Evolutionary conservation across 179 eudicot species (phyloP).

Genomic region (Corrigiola litoralis): DNA sequence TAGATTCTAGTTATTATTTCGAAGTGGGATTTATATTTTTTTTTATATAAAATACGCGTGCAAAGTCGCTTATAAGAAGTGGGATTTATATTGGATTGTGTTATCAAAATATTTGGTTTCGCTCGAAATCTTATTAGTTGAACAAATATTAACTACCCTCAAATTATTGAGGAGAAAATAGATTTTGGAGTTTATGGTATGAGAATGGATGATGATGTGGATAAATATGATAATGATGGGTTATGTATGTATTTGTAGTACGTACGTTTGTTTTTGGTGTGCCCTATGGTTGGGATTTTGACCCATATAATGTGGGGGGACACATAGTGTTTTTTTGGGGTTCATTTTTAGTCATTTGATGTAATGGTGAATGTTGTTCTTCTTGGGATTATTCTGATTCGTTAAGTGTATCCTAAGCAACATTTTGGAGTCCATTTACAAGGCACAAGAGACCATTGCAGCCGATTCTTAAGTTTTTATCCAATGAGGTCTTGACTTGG

Average conservation of each 20-base stretch:
- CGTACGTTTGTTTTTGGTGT: not conserved
- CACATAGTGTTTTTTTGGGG: no score
- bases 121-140: not conserved
- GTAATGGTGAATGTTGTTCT: not conserved
- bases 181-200: not conserved
- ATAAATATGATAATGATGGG: slow-evolving; percentile 12
- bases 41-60: no score
- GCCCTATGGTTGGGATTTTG: not conserved
- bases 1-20: no score
- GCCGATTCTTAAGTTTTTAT: no score
- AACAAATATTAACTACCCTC: slow-evolving; percentile 3
- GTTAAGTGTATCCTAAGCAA: slow-evolving; percentile 23
- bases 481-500: no score
- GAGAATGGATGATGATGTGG: not conserved
- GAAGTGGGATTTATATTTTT: no score
- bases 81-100: no score
- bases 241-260: not conserved
- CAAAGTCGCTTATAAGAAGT: no score
- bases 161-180: not conserved
- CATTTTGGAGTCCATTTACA: not conserved
- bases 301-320: not conserved
- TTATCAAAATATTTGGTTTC: no score
- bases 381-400: slow-evolving; percentile 16
- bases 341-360: not conserved
- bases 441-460: slow-evolving; percentile 15